These are phyloP conservation scores for Stropharia rugosoannulata DNA, from an alignment of 768 basidiomycete genomes.

Conservation along the genomic window DNA sequence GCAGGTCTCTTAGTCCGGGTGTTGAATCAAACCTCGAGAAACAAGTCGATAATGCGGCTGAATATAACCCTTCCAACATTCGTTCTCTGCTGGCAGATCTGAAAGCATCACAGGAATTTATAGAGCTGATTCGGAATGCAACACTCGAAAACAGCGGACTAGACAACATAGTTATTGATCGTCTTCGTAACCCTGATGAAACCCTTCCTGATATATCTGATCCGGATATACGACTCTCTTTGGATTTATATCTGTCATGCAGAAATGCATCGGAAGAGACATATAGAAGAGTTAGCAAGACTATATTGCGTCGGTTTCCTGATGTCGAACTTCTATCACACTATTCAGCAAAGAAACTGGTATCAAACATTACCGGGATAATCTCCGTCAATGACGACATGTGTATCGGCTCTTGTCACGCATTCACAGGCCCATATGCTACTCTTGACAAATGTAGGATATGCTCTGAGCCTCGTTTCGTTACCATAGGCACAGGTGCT, in stretches of 20 bases:
- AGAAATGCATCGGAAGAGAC: neutral
- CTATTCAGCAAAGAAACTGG: neutral
- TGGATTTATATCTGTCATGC: slow-evolving; percentile 3
- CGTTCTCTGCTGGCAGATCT: neutral
- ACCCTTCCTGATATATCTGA: neutral
- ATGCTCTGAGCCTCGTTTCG: slow-evolving; percentile 26
- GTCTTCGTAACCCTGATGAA: too few species aligned
- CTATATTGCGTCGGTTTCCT: neutral
- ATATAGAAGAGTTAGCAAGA: neutral
- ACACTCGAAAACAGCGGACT: slow-evolving; percentile 26
- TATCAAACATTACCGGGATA: neutral
- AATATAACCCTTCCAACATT: neutral
- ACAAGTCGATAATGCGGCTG: neutral
- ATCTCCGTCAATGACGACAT: neutral
- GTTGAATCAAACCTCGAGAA: too few species aligned
- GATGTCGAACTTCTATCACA: neutral
- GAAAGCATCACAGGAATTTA: neutral
- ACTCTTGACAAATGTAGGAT: slow-evolving; percentile 25
- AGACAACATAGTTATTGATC: slow-evolving; percentile 13
- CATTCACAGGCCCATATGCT: slow-evolving; percentile 35
- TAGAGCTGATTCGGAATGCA: slow-evolving; percentile 17
- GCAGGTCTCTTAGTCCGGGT: too few species aligned
- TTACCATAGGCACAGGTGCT: too few species aligned
- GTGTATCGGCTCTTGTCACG: slow-evolving; percentile 14
- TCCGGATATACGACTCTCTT: neutral